Evolutionary conservation across 257 asterid genomes (phyloP).

Genomic region (Solanum piurae): DNA sequence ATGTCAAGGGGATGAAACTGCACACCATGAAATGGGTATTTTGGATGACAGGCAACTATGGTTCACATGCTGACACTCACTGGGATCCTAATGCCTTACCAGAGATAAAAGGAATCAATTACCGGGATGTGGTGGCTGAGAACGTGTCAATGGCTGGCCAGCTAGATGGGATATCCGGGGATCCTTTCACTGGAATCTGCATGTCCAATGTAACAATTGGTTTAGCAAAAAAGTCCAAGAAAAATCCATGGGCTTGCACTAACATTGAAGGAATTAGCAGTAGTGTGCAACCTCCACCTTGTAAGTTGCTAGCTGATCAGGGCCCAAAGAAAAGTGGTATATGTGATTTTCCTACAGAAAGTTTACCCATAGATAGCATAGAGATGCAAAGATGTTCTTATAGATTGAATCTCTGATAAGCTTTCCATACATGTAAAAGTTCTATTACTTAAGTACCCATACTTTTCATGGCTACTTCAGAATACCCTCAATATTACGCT

Average conservation of each 20-base stretch:
- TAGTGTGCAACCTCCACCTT: slow-evolving; percentile 56
- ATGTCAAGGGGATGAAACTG: slow-evolving; percentile 58
- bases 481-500: not conserved
- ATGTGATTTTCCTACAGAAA: slow-evolving; percentile 58
- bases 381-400: slow-evolving; percentile 48
- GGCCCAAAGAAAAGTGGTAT: slow-evolving; percentile 20
- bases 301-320: slow-evolving; percentile 40
- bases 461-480: not conserved
- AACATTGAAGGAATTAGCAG: slow-evolving; percentile 48
- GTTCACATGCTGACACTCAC: slow-evolving; percentile 63
- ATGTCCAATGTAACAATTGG: slow-evolving; percentile 65
- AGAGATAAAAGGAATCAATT: slow-evolving; percentile 58
- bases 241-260: slow-evolving; percentile 62
- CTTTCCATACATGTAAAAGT: not conserved
- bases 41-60: slow-evolving; percentile 93
- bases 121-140: slow-evolving; percentile 67
- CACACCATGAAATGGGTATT: slow-evolving; percentile 88
- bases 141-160: slow-evolving; percentile 64
- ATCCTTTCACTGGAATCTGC: slow-evolving; percentile 71
- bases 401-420: slow-evolving; percentile 13
- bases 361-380: slow-evolving; percentile 40
- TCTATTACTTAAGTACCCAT: not conserved
- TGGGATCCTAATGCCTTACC: slow-evolving; percentile 70
- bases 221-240: slow-evolving; percentile 58
- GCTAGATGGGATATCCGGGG: slow-evolving; percentile 74